A percentile compares a stretch with the other conserved stretches of the same genome.
These are phyloP conservation scores for Pseudogymnoascus sp. DNA, from an alignment of 2,329 filamentous ascomycete species.

Conservation along the genomic window DNA sequence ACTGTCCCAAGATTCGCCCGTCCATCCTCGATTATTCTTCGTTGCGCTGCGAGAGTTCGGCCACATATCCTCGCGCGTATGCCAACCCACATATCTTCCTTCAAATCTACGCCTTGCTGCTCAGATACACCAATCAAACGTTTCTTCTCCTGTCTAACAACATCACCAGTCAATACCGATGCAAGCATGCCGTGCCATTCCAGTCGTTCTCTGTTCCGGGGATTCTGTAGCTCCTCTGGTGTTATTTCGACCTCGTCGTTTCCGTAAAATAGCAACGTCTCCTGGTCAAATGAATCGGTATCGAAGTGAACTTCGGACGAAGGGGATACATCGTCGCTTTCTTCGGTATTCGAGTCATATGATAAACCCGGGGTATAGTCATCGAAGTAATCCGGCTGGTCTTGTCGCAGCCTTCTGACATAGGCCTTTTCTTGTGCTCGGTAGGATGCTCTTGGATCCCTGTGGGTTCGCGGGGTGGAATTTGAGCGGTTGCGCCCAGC, in stretches of 20 bases:
- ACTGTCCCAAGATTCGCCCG: slow-evolving; percentile 63
- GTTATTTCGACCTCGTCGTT: slow-evolving; percentile 85
- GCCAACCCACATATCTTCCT: slow-evolving; percentile 79
- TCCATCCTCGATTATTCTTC: slow-evolving; percentile 79
- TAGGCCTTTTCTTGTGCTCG: slow-evolving; percentile 90
- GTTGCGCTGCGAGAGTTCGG: slow-evolving; percentile 73
- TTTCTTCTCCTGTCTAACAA: slow-evolving; percentile 97
- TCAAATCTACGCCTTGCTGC: slow-evolving; percentile 54
- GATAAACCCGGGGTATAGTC: slow-evolving; percentile 61
- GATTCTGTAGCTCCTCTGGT: slow-evolving; percentile 80
- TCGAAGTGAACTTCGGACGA: slow-evolving; percentile 78
- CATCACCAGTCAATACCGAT: slow-evolving; percentile 90
- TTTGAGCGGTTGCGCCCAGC: slow-evolving; percentile 45
- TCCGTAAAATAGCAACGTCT: slow-evolving; percentile 86
- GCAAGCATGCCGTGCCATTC: slow-evolving; percentile 99
- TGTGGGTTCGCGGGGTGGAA: slow-evolving; percentile 28
- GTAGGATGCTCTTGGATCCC: slow-evolving; percentile 66
- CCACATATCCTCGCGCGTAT: slow-evolving; percentile 78
- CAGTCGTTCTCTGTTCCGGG: slow-evolving; percentile 77
- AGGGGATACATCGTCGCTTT: slow-evolving; percentile 85
- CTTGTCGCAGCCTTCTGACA: slow-evolving; percentile 81
- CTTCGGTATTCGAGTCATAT: slow-evolving; percentile 55
- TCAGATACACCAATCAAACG: slow-evolving; percentile 73
- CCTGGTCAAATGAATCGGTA: slow-evolving; percentile 76
- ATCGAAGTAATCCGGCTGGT: slow-evolving; percentile 50